Evolutionary conservation across 2,329 filamentous ascomycete genomes (phyloP).

Genomic region (Diaporthe sp.): DNA sequence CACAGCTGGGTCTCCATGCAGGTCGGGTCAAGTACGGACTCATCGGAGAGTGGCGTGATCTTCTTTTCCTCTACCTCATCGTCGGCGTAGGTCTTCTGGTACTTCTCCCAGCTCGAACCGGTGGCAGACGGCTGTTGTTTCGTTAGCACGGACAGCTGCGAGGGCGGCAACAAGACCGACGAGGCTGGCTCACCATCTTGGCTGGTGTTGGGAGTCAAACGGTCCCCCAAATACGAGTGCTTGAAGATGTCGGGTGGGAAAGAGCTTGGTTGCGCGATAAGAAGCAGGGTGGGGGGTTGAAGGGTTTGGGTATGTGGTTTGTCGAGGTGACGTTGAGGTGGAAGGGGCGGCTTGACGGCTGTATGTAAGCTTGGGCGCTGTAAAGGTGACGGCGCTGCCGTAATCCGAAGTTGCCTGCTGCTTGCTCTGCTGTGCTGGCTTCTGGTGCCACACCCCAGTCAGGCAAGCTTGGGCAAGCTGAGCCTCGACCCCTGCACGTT

Average conservation of each 20-base stretch:
- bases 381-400: slow-evolving; percentile 31
- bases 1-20: slow-evolving; percentile 14
- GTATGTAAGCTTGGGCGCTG: slow-evolving; percentile 19
- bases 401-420: slow-evolving; percentile 35
- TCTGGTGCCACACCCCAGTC: background rate
- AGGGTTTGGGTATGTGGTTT: background rate
- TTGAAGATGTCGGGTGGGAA: slow-evolving; percentile 35
- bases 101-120: slow-evolving; percentile 97
- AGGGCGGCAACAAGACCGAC: background rate
- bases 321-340: slow-evolving; percentile 26
- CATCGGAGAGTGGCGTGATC: slow-evolving; percentile 95
- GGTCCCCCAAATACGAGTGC: slow-evolving; percentile 8
- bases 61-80: slow-evolving; percentile 99
- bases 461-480: background rate
- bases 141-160: slow-evolving; percentile 41
- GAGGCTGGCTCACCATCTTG: slow-evolving; percentile 53
- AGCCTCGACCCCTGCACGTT: background rate
- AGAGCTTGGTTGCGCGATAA: slow-evolving; percentile 42
- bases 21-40: slow-evolving; percentile 55
- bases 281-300: slow-evolving; percentile 36
- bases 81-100: slow-evolving; percentile 95
- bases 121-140: slow-evolving; percentile 88
- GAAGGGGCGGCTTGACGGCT: slow-evolving; percentile 21
- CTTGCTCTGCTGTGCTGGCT: slow-evolving; percentile 1
- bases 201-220: slow-evolving; percentile 37